phyloP scores from a whole-genome alignment of 2,329 filamentous ascomycete genomes.

The Fusarium tricinctum region DNA sequence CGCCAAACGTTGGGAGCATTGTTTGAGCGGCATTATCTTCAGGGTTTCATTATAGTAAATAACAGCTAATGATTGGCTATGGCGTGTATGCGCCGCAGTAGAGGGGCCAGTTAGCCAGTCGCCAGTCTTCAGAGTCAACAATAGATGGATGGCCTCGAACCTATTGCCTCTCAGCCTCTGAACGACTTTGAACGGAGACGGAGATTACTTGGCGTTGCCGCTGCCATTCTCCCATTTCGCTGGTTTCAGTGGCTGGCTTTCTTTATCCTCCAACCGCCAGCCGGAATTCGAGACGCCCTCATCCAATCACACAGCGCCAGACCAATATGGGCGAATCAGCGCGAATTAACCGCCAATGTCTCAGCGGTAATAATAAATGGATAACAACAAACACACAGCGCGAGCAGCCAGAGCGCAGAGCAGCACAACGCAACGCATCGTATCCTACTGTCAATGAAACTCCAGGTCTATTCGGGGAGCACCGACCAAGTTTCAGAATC shows the following conservation, averaged over 20 bases:
- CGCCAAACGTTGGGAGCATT: conserved; percentile 29
- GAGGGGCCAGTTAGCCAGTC: neutral
- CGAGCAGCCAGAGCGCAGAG: neutral
- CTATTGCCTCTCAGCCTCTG: conserved; percentile 12
- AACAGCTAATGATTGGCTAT: conserved; percentile 23
- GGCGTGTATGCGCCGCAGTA: conserved; percentile 1
- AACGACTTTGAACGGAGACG: neutral
- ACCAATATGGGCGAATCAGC: conserved; percentile 20
- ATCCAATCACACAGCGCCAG: conserved; percentile 40
- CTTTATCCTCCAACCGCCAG: conserved; percentile 45
- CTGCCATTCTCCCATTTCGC: conserved; percentile 15
- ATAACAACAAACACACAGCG: conserved; percentile 16
- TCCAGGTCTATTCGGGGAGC: too few relatives aligned
- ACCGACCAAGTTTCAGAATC: conserved; percentile 35
- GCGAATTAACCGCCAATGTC: conserved; percentile 38
- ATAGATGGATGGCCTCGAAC: conserved; percentile 21
- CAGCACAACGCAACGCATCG: neutral
- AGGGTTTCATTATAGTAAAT: conserved; percentile 9
- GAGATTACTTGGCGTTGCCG: conserved; percentile 27
- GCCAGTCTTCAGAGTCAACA: neutral
- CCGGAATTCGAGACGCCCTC: conserved; percentile 30
- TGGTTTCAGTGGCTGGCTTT: conserved; percentile 36
- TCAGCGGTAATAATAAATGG: conserved; percentile 28
- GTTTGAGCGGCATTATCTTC: conserved; percentile 14
- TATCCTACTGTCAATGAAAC: conserved; percentile 19